Conservation (phyloP, 2,329 filamentous ascomycete genomes). For the Colletotrichum lindemuthianum region DNA sequence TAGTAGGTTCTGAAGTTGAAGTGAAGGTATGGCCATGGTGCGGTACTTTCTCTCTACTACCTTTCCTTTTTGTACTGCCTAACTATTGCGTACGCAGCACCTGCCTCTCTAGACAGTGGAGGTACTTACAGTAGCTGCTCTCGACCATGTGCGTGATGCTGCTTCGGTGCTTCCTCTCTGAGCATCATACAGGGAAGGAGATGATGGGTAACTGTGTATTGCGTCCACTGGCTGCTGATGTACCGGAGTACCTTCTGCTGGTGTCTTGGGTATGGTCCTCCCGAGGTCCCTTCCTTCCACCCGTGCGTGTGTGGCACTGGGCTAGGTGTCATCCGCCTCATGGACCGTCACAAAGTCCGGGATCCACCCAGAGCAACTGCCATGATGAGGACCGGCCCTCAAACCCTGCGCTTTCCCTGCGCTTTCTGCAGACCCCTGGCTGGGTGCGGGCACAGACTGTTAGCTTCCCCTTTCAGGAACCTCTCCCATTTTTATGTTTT, state of each 20-base stretch:
- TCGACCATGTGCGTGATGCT: too few species aligned
- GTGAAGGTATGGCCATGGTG: too few species aligned
- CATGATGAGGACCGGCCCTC: conserved; percentile 33
- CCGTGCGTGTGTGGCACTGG: conserved; percentile 13
- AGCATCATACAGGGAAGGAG: too few species aligned
- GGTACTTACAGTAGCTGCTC: too few species aligned
- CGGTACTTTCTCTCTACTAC: too few species aligned
- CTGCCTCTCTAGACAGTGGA: too few species aligned
- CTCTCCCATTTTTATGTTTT: conserved; percentile 23
- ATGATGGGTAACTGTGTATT: too few species aligned
- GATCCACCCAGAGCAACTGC: conserved; percentile 28
- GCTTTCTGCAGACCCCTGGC: conserved; percentile 32
- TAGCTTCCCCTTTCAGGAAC: conserved; percentile 37
- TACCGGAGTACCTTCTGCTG: too few species aligned
- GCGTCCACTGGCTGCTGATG: too few species aligned
- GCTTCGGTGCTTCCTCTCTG: too few species aligned
- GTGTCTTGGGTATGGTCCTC: background rate
- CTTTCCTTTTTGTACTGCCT: too few species aligned
- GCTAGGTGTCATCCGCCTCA: background rate
- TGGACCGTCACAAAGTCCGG: conserved; percentile 29
- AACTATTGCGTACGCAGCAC: too few species aligned
- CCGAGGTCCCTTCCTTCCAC: background rate
- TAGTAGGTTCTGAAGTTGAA: background rate
- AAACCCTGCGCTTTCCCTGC: conserved; percentile 29
- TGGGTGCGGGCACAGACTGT: conserved; percentile 34